Conservation (phyloP, 129 eudicot genomes). For the Ambrosia artemisiifolia region DNA sequence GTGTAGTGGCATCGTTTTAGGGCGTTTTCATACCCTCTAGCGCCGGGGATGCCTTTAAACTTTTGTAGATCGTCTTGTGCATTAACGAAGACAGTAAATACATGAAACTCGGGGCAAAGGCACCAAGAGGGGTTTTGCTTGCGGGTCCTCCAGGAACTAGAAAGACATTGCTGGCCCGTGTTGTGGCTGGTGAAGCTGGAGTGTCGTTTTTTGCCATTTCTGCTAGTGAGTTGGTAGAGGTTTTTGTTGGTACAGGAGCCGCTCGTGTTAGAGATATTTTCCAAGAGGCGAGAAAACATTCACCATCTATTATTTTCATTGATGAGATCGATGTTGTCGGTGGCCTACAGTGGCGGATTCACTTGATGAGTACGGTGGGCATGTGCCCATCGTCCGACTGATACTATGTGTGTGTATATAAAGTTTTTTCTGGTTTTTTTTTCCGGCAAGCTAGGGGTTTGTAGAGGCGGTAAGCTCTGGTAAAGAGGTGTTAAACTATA, state of each 20-base stretch:
- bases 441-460: too few species aligned
- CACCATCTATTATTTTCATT: constrained; percentile 51
- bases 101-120: constrained; percentile 37
- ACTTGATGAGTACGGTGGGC: too few species aligned
- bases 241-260: constrained; percentile 40
- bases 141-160: constrained; percentile 65
- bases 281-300: constrained; percentile 43
- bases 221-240: constrained; percentile 41
- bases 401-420: too few species aligned
- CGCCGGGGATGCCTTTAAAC: too few species aligned
- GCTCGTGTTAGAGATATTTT: constrained; percentile 42
- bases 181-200: constrained; percentile 46
- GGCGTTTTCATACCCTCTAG: too few species aligned
- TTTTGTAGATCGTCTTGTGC: constrained; percentile 47
- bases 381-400: too few species aligned
- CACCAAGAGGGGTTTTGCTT: constrained; percentile 44
- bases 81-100: constrained; percentile 49
- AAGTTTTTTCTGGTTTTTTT: too few species aligned
- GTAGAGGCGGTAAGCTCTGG: too few species aligned
- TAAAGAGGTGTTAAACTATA: too few species aligned
- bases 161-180: constrained; percentile 55
- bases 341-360: constrained; percentile 14
- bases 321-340: constrained; percentile 60
- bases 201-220: constrained; percentile 36
- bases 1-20: too few species aligned